phyloP scores from a whole-genome alignment of 2,329 filamentous ascomycete genomes.

The Cyphellophora attinorum region DNA sequence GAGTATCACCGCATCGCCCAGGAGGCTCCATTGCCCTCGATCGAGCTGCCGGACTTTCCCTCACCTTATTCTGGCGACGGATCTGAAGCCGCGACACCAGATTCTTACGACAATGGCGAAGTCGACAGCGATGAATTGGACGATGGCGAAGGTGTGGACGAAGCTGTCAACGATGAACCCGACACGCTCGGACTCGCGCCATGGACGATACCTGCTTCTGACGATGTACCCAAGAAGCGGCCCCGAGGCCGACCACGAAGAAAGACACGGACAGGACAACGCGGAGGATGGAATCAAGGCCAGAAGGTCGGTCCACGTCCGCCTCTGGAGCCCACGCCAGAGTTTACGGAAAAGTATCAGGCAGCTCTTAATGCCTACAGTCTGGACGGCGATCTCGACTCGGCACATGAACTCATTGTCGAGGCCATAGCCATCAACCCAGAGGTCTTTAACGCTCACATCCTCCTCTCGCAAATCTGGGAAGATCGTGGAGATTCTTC shows the following conservation, averaged over 20 bases:
- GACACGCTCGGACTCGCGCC: not conserved
- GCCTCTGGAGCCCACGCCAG: conserved; percentile 35
- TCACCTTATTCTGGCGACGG: not conserved
- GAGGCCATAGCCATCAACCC: conserved; percentile 48
- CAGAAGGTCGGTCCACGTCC: conserved; percentile 36
- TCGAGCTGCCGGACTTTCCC: not conserved
- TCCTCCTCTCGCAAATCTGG: conserved; percentile 50
- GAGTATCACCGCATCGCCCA: no score
- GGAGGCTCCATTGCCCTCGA: no score
- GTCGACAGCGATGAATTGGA: no score
- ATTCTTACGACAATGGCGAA: not conserved
- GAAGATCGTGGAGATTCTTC: conserved; percentile 45
- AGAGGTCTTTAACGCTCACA: conserved; percentile 53
- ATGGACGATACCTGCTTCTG: not conserved
- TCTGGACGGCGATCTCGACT: conserved; percentile 33
- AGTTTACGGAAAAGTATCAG: conserved; percentile 38
- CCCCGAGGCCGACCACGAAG: conserved; percentile 3
- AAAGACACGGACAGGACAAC: conserved; percentile 10
- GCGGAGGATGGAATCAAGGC: conserved; percentile 31
- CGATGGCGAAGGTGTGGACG: no score
- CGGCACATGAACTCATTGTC: conserved; percentile 32
- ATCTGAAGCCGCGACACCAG: not conserved
- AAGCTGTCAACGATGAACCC: not conserved
- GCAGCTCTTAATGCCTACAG: conserved; percentile 38
- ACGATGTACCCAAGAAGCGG: not conserved